Evolutionary conservation across 202 grass and related monocot species (phyloP).

Genomic region (Schoenoplectus triqueter): DNA sequence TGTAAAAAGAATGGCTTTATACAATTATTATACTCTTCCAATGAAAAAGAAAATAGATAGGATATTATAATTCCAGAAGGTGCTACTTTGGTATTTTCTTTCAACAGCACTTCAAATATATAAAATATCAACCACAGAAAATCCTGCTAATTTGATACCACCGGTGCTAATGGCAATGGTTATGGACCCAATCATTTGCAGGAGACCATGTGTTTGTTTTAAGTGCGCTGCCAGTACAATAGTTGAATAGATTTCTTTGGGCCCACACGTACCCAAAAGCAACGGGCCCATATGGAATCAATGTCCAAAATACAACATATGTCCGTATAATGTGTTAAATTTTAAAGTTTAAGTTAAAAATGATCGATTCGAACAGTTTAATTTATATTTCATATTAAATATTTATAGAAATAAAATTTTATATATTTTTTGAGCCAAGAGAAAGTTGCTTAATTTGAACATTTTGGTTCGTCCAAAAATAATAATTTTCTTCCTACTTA

Average conservation of each 20-base stretch:
- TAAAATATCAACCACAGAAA: neutral
- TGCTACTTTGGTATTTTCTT: neutral
- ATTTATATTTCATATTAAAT: no score
- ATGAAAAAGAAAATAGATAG: no score
- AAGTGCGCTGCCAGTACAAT: constrained; percentile 26
- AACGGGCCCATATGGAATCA: neutral
- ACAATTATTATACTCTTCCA: no score
- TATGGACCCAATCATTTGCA: constrained; percentile 31
- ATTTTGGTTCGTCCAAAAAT: no score
- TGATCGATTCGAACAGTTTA: no score
- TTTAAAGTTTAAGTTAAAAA: no score
- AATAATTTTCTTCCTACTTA: no score
- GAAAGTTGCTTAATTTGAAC: no score
- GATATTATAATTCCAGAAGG: neutral
- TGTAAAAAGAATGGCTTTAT: neutral
- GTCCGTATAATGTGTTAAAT: no score
- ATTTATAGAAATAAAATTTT: no score
- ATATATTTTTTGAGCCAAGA: no score
- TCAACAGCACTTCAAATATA: neutral
- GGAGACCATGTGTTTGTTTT: constrained; percentile 39
- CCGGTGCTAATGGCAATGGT: constrained; percentile 11
- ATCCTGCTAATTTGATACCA: neutral
- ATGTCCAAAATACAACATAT: neutral
- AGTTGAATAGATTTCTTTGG: constrained; percentile 14
- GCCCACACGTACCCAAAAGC: neutral